These are phyloP conservation scores for Pleoardoris graminearum DNA, from an alignment of 2,329 filamentous ascomycete genomes.

Conservation along the genomic window DNA sequence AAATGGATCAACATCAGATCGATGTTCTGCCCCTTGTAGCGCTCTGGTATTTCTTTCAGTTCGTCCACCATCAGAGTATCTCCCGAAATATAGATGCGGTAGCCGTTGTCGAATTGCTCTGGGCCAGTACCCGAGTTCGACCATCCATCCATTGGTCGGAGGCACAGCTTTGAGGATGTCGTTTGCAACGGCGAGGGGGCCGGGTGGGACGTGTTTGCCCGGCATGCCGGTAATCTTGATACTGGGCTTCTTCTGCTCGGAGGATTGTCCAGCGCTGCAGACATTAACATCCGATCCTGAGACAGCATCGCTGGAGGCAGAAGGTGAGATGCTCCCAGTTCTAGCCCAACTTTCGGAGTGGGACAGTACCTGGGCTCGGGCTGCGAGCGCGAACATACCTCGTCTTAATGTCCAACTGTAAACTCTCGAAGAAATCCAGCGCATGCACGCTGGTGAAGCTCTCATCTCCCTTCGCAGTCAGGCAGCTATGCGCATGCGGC, in stretches of 20 bases:
- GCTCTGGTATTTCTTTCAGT: conserved; percentile 62
- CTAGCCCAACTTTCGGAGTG: too few species aligned
- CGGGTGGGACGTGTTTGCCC: conserved; percentile 63
- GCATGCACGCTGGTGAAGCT: conserved; percentile 59
- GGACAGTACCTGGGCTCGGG: too few species aligned
- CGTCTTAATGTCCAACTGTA: conserved; percentile 51
- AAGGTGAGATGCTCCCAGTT: not conserved
- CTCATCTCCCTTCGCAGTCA: conserved; percentile 53
- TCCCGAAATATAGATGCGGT: conserved; percentile 67
- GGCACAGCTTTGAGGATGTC: conserved; percentile 59
- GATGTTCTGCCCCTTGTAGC: conserved; percentile 58
- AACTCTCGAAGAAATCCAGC: conserved; percentile 60
- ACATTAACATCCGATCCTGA: not conserved
- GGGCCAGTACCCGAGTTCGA: conserved; percentile 59
- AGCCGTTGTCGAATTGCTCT: conserved; percentile 51
- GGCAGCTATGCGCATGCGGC: conserved; percentile 60
- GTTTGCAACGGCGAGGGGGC: conserved; percentile 51
- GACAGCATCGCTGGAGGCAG: not conserved
- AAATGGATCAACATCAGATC: conserved; percentile 70
- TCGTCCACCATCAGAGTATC: conserved; percentile 67
- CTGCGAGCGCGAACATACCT: too few species aligned
- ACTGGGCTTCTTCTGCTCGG: conserved; percentile 33
- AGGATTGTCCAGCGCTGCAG: not conserved
- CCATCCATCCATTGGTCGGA: conserved; percentile 68
- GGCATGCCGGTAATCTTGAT: conserved; percentile 66